phyloP scores from a whole-genome alignment of 2,329 filamentous ascomycete species.

The Drechslerella stenobrocha region DNA sequence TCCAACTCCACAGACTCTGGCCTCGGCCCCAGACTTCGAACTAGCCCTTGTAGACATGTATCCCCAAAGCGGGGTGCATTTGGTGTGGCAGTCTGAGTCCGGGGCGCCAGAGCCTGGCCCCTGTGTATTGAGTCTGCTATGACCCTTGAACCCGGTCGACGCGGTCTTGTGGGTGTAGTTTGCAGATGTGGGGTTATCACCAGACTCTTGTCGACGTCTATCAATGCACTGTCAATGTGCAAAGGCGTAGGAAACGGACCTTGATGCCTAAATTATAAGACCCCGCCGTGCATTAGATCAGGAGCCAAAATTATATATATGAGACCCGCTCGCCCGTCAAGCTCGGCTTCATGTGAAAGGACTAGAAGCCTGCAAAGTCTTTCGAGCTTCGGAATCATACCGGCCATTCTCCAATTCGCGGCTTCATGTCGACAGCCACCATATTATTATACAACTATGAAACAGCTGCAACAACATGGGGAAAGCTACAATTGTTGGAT shows the following conservation, averaged over 20 bases:
- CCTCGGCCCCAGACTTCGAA: slow-evolving; percentile 11
- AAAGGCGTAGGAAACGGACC: slow-evolving; percentile 4
- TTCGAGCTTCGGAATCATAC: slow-evolving; percentile 8
- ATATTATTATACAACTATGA: too few relatives aligned
- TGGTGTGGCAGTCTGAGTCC: slow-evolving; percentile 38
- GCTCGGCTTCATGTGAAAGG: slow-evolving; percentile 47
- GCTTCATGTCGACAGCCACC: too few relatives aligned
- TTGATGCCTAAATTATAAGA: slow-evolving; percentile 31
- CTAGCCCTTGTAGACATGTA: not conserved
- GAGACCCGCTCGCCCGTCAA: slow-evolving; percentile 15
- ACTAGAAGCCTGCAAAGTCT: not conserved
- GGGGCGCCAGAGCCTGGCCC: slow-evolving; percentile 20
- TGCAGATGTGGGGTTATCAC: slow-evolving; percentile 39
- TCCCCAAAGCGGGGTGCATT: slow-evolving; percentile 21
- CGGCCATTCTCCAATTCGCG: slow-evolving; percentile 5
- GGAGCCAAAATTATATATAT: slow-evolving; percentile 39
- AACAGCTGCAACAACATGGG: too few relatives aligned
- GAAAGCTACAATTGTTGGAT: too few relatives aligned
- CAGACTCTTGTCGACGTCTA: slow-evolving; percentile 22
- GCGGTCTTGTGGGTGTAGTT: slow-evolving; percentile 11
- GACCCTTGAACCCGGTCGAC: slow-evolving; percentile 20
- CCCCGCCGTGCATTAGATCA: slow-evolving; percentile 9
- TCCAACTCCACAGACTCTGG: slow-evolving; percentile 11
- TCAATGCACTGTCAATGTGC: slow-evolving; percentile 29
- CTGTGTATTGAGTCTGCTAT: slow-evolving; percentile 10